These are phyloP conservation scores for Leishmania martiniquensis DNA, from an alignment of 208 protist species.

Conservation along the genomic window DNA sequence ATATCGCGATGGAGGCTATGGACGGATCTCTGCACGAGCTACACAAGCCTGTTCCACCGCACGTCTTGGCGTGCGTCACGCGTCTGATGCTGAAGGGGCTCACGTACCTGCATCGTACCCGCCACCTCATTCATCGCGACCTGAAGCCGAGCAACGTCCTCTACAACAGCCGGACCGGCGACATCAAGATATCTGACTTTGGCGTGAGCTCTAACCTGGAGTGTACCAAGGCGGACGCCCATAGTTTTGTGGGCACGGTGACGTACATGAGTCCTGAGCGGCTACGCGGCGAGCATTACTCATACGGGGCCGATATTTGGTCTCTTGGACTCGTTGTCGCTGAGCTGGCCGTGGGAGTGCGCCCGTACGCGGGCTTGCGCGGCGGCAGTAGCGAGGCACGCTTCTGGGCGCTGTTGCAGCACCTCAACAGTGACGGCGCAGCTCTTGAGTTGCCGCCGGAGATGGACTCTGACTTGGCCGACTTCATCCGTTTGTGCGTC, in stretches of 20 bases:
- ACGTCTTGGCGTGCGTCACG: constrained; percentile 67
- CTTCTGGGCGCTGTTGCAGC: constrained; percentile 88
- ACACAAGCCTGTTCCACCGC: constrained; percentile 49
- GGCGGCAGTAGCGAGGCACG: constrained; percentile 69
- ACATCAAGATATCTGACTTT: constrained; percentile 95
- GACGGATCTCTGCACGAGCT: constrained; percentile 88
- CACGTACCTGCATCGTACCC: constrained; percentile 85
- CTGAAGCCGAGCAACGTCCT: constrained; percentile 98
- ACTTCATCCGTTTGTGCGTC: constrained; percentile 81
- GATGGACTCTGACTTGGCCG: constrained; percentile 50
- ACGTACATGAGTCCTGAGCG: constrained; percentile 96
- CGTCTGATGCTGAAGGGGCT: constrained; percentile 86
- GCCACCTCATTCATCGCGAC: constrained; percentile 96
- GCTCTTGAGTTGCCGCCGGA: constrained; percentile 60
- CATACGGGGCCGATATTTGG: constrained; percentile 93
- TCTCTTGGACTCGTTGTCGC: constrained; percentile 91
- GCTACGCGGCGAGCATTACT: constrained; percentile 88
- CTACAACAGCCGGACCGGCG: constrained; percentile 77
- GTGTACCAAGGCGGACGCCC: constrained; percentile 79
- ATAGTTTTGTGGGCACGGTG: constrained; percentile 93
- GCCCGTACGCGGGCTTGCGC: constrained; percentile 69
- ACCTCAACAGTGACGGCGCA: constrained; percentile 63
- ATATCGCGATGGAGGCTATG: constrained; percentile 93
- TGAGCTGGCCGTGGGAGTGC: constrained; percentile 86
- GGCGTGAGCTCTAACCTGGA: constrained; percentile 92